Conservation (phyloP, 1,284 basidiomycete species). For the Boletus mariae region DNA sequence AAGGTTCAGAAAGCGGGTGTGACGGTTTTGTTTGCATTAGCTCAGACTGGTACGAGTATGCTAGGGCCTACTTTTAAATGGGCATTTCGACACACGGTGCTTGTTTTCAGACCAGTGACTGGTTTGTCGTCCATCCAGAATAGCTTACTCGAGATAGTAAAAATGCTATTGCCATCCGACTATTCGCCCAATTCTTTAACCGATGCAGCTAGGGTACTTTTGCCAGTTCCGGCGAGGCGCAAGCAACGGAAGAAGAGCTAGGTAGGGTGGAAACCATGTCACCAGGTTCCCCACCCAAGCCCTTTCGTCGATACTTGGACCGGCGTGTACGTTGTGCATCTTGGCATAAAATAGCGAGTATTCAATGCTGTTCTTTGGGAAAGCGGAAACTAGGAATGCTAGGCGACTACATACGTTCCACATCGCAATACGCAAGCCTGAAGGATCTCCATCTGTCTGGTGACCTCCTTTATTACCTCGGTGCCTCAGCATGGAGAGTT, state of each 20-base stretch:
- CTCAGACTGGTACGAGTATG: slow-evolving; percentile 16
- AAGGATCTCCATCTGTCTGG: slow-evolving; percentile 16
- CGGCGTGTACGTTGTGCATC: neutral
- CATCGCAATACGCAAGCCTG: slow-evolving; percentile 2
- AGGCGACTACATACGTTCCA: neutral
- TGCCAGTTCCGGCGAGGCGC: neutral
- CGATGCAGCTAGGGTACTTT: neutral
- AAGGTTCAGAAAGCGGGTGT: slow-evolving; percentile 26
- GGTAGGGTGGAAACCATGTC: neutral
- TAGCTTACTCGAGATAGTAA: slow-evolving; percentile 7
- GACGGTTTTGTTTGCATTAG: slow-evolving; percentile 22
- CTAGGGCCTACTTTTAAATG: neutral
- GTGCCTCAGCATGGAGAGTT: slow-evolving; percentile 14
- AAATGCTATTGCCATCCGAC: slow-evolving; percentile 15
- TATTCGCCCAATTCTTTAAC: neutral
- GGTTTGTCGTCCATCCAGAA: neutral
- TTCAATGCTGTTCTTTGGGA: neutral
- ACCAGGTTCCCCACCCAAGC: neutral
- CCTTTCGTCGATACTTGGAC: neutral
- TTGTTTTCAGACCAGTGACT: neutral
- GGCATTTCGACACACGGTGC: neutral
- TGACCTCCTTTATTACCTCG: slow-evolving; percentile 11
- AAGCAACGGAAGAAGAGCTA: neutral
- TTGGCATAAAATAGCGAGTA: neutral
- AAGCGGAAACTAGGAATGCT: neutral